Percentiles rank a stretch among this genome's conserved stretches.
Evolutionary conservation across 2,329 filamentous ascomycete genomes (phyloP).

Genomic region (Fusarium brevicatenulatum): DNA sequence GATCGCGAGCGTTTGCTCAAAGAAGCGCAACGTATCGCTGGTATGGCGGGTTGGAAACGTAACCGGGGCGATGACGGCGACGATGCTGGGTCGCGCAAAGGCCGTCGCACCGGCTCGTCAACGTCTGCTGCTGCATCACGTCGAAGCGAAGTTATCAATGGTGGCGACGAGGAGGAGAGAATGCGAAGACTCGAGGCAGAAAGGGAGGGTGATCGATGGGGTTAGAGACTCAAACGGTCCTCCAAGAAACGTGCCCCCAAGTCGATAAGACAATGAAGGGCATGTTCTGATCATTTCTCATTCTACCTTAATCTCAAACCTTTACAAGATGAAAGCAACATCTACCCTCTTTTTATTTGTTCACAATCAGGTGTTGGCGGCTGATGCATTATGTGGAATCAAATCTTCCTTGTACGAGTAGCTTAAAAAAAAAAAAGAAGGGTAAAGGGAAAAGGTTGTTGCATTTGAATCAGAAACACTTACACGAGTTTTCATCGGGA

Average conservation of each 20-base stretch:
- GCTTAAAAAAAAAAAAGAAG: slow-evolving; percentile 6
- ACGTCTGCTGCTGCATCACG: slow-evolving; percentile 47
- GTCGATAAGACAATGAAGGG: slow-evolving; percentile 15
- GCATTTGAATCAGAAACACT: slow-evolving; percentile 6
- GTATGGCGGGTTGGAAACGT: slow-evolving; percentile 62
- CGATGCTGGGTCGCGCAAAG: slow-evolving; percentile 54
- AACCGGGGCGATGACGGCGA: slow-evolving; percentile 56
- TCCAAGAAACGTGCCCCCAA: slow-evolving; percentile 7
- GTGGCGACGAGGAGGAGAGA: slow-evolving; percentile 62
- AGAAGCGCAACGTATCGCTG: slow-evolving; percentile 73
- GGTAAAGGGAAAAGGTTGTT: neutral
- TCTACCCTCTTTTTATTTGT: slow-evolving; percentile 2
- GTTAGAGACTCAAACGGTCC: slow-evolving; percentile 41
- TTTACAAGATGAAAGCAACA: neutral
- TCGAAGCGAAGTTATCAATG: slow-evolving; percentile 59
- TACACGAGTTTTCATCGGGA: slow-evolving; percentile 9
- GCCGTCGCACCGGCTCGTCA: slow-evolving; percentile 50
- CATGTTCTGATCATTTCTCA: neutral
- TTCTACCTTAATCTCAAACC: neutral
- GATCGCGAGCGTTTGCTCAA: slow-evolving; percentile 74
- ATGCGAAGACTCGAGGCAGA: slow-evolving; percentile 68
- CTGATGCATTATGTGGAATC: slow-evolving; percentile 5
- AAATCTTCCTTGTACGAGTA: slow-evolving; percentile 23
- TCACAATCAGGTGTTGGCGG: slow-evolving; percentile 23
- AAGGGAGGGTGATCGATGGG: slow-evolving; percentile 65